Base-by-base conservation (phyloP, 2,329 filamentous ascomycete genomes). In the Ascochyta viciae-villosae region DNA sequence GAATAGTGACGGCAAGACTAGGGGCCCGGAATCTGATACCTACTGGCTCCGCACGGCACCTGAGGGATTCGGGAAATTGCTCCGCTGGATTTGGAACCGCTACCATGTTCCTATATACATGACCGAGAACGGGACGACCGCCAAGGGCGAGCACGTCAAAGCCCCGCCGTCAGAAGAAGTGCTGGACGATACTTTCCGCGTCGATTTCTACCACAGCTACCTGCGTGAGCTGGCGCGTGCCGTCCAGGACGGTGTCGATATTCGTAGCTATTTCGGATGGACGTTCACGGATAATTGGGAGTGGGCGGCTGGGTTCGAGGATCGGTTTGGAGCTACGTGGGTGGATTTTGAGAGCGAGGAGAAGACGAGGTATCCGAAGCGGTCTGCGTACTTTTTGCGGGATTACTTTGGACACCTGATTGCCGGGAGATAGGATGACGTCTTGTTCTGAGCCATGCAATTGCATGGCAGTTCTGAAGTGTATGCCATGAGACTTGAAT, bases 261-360 rank as follows among this genome's bases (percentile, higher is more conserved):
- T 78, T 46, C 73, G 74, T 48, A 75, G 71, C 1, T 79, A 78
- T 48, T 79, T 79, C 54, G 77, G 66, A 0, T 79, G 77, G 77
- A 77, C 75, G 0, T 77, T 79, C 38, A 74, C 72, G 0, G 77
- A 79, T 48, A 79, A 79, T n/a, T 78, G 77, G 57, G 60, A 80
- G 55, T 80, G 77, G 78, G 73, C 76, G n/a, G 75, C 74, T 1
- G 77, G 77, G 0, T 78, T 66, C 49, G 74, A 71, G 0, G 76
- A 77, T 53, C 64, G 77, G 1, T 79, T 80, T 37, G 77, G 77
- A 0, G 71, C 71, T 8, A 77, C 74, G 0, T 80, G 76, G 75
- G 67, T 79, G 5, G 76, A 80, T 50, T 78, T 76, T 42, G 64
- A 73, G 6, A 78, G 74, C 2, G 27, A 38, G 15, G 68, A 75